Percentiles rank a stretch among this genome's conserved stretches.
These are phyloP conservation scores for Verticillium klebahnii DNA, from an alignment of 2,329 filamentous ascomycete species.

Conservation along the genomic window DNA sequence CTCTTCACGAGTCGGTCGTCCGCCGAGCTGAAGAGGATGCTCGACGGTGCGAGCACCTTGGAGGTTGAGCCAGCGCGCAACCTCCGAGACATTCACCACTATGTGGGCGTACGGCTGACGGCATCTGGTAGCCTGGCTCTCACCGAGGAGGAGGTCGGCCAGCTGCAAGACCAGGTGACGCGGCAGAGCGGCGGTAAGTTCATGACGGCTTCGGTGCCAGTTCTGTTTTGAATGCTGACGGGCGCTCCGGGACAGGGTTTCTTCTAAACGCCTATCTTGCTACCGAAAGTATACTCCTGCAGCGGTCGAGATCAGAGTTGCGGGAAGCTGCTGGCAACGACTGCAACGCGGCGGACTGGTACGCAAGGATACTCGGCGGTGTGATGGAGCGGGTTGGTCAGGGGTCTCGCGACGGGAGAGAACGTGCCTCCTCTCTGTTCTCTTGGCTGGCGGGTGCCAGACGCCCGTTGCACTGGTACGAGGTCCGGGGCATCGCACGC, in stretches of 20 bases:
- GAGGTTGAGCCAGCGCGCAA: slow-evolving; percentile 15
- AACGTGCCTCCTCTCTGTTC: slow-evolving; percentile 19
- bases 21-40: slow-evolving; percentile 17
- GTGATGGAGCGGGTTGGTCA: neutral
- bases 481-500: slow-evolving; percentile 20
- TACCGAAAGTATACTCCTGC: slow-evolving; percentile 20
- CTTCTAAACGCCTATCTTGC: slow-evolving; percentile 26
- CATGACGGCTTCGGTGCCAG: neutral
- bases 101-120: neutral
- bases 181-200: slow-evolving; percentile 7
- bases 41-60: slow-evolving; percentile 25
- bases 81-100: slow-evolving; percentile 4
- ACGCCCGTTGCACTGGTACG: slow-evolving; percentile 33
- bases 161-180: slow-evolving; percentile 7
- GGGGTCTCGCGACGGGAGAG: neutral
- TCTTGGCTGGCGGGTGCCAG: slow-evolving; percentile 34
- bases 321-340: neutral
- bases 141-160: neutral
- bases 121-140: neutral
- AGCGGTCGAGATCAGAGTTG: slow-evolving; percentile 14
- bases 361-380: neutral
- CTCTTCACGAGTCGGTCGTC: slow-evolving; percentile 26
- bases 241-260: slow-evolving; percentile 16
- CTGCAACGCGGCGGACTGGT: neutral
- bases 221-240: neutral